Conservation (phyloP, 169 alveolate species). For the Cystoisospora suis region DNA sequence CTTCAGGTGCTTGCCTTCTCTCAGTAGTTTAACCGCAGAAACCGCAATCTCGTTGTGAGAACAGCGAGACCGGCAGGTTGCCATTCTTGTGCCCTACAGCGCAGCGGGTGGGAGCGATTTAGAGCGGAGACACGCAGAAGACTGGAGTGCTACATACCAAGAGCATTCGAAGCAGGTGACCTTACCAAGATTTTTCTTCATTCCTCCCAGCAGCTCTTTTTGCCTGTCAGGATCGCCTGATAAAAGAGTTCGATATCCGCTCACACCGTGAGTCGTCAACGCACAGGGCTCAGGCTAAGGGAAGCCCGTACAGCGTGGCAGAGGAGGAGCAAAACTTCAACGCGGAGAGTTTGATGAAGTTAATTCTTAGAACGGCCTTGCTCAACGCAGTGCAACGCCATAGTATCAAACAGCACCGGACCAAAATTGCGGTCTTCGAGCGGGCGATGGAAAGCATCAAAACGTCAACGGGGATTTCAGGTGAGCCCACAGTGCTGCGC, state of each 20-base stretch:
- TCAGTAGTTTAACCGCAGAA: no score
- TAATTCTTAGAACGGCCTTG: constrained; percentile 29
- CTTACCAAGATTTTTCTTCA: no score
- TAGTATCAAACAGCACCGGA: constrained; percentile 28
- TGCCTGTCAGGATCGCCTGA: constrained; percentile 31
- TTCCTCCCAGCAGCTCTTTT: no score
- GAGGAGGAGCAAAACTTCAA: constrained; percentile 30
- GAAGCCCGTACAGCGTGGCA: constrained; percentile 11
- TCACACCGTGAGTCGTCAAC: constrained; percentile 15
- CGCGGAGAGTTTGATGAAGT: constrained; percentile 43
- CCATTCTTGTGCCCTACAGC: no score
- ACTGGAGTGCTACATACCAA: no score
- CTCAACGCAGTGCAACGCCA: constrained; percentile 38
- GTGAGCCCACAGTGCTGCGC: no score
- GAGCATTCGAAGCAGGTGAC: no score
- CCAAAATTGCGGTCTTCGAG: constrained; percentile 26
- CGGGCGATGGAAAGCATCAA: constrained; percentile 52
- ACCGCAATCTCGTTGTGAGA: no score
- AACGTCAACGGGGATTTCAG: constrained; percentile 40
- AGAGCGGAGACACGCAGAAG: no score
- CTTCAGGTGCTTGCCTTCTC: no score
- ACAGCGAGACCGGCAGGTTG: no score
- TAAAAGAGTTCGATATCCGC: constrained; percentile 42
- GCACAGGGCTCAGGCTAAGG: constrained; percentile 26
- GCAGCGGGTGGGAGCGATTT: no score